Evolutionary conservation across 176 grass and related monocot genomes (phyloP).

Genomic region (Oryza longistaminata): DNA sequence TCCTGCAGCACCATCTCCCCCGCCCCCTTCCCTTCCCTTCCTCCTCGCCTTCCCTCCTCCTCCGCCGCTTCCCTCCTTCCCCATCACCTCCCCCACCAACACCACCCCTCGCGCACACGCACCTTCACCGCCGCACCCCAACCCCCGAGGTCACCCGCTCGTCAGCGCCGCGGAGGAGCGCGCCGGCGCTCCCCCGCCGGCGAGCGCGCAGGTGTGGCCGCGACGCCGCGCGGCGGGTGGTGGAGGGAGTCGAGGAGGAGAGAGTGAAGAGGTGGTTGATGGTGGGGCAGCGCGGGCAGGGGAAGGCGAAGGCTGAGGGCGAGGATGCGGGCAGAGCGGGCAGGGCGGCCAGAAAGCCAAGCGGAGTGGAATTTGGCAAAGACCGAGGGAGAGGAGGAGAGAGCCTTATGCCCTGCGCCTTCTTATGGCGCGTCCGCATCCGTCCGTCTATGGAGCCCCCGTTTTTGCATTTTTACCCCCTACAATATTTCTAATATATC

Average conservation of each 20-base stretch:
- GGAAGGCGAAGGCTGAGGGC: constrained; percentile 16
- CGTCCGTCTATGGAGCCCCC: not conserved
- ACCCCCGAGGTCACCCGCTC: not conserved
- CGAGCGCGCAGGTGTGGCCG: constrained; percentile 22
- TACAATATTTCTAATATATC: not conserved
- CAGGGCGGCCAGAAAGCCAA: not conserved
- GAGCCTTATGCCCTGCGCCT: no score
- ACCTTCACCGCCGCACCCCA: not conserved
- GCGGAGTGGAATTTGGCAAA: constrained; percentile 53
- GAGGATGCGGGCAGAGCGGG: constrained; percentile 61
- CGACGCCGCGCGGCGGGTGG: constrained; percentile 21
- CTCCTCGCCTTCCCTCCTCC: constrained; percentile 39
- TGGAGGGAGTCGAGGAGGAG: constrained; percentile 17
- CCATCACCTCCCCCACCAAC: constrained; percentile 47
- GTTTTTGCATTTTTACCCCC: not conserved
- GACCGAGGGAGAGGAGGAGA: no score
- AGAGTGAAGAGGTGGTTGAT: constrained; percentile 32
- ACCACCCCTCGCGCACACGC: constrained; percentile 2
- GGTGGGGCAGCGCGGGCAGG: constrained; percentile 48
- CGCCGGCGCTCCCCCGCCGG: constrained; percentile 39
- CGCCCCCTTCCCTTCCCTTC: constrained; percentile 14
- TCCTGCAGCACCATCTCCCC: constrained; percentile 5
- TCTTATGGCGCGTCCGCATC: not conserved
- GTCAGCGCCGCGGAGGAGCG: constrained; percentile 41
- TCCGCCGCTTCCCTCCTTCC: constrained; percentile 47